Evolutionary conservation across 495 filamentous ascomycete genomes (phyloP).

Genomic region (Penicillium maclennaniae): DNA sequence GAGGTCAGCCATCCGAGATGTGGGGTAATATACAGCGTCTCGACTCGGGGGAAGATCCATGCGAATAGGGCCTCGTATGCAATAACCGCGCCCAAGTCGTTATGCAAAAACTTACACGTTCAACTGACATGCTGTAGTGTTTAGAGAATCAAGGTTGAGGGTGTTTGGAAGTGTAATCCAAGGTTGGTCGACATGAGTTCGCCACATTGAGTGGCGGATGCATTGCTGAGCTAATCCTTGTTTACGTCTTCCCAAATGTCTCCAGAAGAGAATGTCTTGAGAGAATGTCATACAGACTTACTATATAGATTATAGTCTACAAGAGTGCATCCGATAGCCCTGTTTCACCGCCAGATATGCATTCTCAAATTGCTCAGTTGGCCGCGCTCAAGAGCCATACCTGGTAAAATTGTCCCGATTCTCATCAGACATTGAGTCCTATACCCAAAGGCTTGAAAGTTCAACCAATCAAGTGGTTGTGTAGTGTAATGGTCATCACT

Average conservation of each 20-base stretch:
- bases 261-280: too few species aligned
- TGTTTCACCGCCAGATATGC: too few species aligned
- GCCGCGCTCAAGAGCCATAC: too few species aligned
- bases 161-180: not conserved
- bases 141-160: not conserved
- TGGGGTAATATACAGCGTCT: not conserved
- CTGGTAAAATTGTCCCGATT: too few species aligned
- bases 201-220: not conserved
- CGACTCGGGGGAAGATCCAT: not conserved
- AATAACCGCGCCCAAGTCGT: not conserved
- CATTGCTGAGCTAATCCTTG: slow-evolving; percentile 2
- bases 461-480: slow-evolving; percentile 1
- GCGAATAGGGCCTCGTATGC: not conserved
- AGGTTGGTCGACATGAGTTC: not conserved
- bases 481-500: slow-evolving; percentile 27
- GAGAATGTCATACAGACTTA: too few species aligned
- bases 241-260: not conserved
- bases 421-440: too few species aligned
- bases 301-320: too few species aligned
- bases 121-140: slow-evolving; percentile 13
- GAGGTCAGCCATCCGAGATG: not conserved
- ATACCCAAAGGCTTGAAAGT: too few species aligned
- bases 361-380: too few species aligned
- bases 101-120: slow-evolving; percentile 8
- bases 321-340: too few species aligned